Evolutionary conservation across 371 early-diverging fungal species (phyloP), one percentile per base, ranked within the genome.

Genomic region (Saksenaea oblongispora): DNA sequence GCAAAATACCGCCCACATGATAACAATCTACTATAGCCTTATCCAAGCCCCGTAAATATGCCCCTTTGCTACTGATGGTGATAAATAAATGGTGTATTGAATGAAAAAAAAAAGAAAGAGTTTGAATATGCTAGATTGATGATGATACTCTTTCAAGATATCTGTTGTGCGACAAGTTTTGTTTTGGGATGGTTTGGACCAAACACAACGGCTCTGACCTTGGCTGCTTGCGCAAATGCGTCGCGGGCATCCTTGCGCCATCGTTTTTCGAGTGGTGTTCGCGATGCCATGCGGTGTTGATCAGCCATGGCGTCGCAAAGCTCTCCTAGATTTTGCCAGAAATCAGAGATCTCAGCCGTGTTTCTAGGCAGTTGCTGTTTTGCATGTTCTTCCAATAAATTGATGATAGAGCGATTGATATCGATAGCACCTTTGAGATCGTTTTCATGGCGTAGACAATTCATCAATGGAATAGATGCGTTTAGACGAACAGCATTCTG

Each of bases 271-370:
- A 80, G 55, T 9, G 63, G 14, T 13, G 58, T 61, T n/a, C 67
- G 59, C n/a, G 64, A 63, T 15, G 22, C 18, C 7, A 22, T 61
- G 37, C 59, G 66, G 54, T 73, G 75, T 55, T 85, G 71, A 34
- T 70, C 70, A 10, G 79, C 83, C 73, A 82, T 74, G 53, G 71
- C 66, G 44, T 76, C 63, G 53, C 78, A 81, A 56, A 86, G 64
- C 59, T 89, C 89, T 27, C 84, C 88, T n/a, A 90, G 68, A 17
- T 86, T 79, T 61, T 78, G 73, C 66, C 82, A 76, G 61, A 84
- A 84, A 58, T 89, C 89, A 27, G 85, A 85, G 28, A 87, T 74
- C 26, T 87, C 84, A 27, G 88, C 79, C 26, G 86, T 83, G 61
- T 85, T 74, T 28, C 58, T 65, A 9, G 90, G 84, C n/a, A 89